A percentile compares a stretch with the other conserved stretches of the same genome.
Conservation (phyloP, 352 stramenopile species). For the Pythium rhizo-oryzae region DNA sequence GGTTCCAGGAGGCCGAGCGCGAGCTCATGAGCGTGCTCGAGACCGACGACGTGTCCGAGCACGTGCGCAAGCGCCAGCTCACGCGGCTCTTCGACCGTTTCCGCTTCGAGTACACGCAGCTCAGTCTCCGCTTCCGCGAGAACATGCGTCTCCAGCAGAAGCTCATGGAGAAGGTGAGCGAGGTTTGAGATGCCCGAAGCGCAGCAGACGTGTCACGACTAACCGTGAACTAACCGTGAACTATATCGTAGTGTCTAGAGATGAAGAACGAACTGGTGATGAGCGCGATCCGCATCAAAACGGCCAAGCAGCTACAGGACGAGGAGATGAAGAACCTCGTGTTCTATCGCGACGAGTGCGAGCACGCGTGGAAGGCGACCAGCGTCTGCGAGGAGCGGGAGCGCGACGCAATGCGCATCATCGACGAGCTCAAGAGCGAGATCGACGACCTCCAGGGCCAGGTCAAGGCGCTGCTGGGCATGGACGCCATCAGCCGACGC, state of each 20-base stretch:
- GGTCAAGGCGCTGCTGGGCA: conserved; percentile 45
- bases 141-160: conserved; percentile 51
- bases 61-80: conserved; percentile 57
- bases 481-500: background rate
- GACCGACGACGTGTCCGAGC: conserved; percentile 46
- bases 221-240: too few species aligned
- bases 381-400: conserved; percentile 60
- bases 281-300: conserved; percentile 56
- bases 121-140: conserved; percentile 59
- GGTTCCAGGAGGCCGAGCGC: conserved; percentile 48
- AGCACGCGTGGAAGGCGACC: conserved; percentile 65
- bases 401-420: conserved; percentile 62
- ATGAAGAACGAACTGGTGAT: conserved; percentile 75
- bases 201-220: too few species aligned
- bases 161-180: conserved; percentile 58
- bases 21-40: conserved; percentile 58
- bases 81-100: conserved; percentile 73
- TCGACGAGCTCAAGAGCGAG: conserved; percentile 65
- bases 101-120: conserved; percentile 58
- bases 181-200: too few species aligned
- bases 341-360: conserved; percentile 78
- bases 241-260: conserved; percentile 43
- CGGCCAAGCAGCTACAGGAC: conserved; percentile 60
- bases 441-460: conserved; percentile 57
- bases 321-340: conserved; percentile 72